A percentile compares a stretch with the other conserved stretches of the same genome.
These are phyloP conservation scores for Serendipita sp. DNA, from an alignment of 768 basidiomycete genomes.

Conservation along the genomic window DNA sequence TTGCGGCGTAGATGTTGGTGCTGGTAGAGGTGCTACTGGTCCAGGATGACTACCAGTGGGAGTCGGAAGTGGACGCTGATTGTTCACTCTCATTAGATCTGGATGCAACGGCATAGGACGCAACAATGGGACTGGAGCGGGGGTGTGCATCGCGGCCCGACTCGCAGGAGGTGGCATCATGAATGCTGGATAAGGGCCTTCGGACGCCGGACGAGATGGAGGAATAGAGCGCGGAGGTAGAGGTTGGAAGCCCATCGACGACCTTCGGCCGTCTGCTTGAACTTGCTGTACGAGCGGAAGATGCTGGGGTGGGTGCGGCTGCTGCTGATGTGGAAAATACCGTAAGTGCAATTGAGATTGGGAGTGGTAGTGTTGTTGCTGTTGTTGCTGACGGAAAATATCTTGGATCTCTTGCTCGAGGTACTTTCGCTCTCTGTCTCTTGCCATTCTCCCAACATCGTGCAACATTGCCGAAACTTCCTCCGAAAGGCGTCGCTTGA, in stretches of 20 bases:
- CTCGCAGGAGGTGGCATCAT: background rate
- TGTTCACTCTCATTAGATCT: too few relatives aligned
- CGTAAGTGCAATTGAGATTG: background rate
- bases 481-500: slow-evolving; percentile 62
- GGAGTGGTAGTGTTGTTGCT: background rate
- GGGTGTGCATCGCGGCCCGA: background rate
- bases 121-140: background rate
- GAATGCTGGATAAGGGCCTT: background rate
- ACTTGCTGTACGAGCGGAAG: too few relatives aligned
- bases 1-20: too few relatives aligned
- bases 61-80: background rate
- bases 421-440: slow-evolving; percentile 43
- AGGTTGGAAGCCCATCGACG: background rate
- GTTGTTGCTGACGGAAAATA: slow-evolving; percentile 26
- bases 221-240: background rate
- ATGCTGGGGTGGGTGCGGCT: too few relatives aligned
- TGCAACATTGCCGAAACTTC: slow-evolving; percentile 63
- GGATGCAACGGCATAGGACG: too few relatives aligned
- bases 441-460: slow-evolving; percentile 43
- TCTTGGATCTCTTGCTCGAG: slow-evolving; percentile 60
- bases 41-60: background rate
- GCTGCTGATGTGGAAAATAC: too few relatives aligned
- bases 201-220: background rate
- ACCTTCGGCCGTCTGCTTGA: too few relatives aligned
- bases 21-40: too few relatives aligned